Conservation (phyloP, 306 rosid species). For the Cicer pinnatifidum region DNA sequence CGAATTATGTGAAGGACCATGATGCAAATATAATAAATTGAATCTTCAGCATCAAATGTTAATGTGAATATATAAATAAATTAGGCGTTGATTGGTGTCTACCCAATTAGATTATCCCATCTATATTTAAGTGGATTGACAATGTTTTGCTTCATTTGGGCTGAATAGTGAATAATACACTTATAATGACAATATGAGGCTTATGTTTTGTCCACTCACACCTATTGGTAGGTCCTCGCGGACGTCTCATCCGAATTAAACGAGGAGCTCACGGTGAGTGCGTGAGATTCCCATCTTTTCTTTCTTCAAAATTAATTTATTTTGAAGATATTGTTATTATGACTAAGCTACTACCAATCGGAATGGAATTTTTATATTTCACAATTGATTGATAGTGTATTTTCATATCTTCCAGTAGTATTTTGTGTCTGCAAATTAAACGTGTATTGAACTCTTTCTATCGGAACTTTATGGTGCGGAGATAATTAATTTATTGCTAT, state of each 20-base stretch:
- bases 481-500: not conserved
- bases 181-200: slow-evolving; percentile 37
- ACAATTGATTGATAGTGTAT: not conserved
- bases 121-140: slow-evolving; percentile 26
- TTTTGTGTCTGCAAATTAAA: slow-evolving; percentile 24
- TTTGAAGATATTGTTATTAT: slow-evolving; percentile 18
- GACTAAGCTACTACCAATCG: slow-evolving; percentile 15
- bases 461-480: too few species aligned
- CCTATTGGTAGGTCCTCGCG: slow-evolving; percentile 48
- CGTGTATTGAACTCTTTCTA: too few species aligned
- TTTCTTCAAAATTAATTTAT: slow-evolving; percentile 14
- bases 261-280: slow-evolving; percentile 49
- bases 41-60: slow-evolving; percentile 32
- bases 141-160: slow-evolving; percentile 38
- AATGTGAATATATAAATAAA: slow-evolving; percentile 1
- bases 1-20: not conserved
- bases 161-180: slow-evolving; percentile 2
- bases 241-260: slow-evolving; percentile 42
- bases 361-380: not conserved
- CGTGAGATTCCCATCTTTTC: slow-evolving; percentile 40
- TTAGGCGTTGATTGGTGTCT: not conserved
- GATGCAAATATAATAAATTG: not conserved
- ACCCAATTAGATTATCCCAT: not conserved
- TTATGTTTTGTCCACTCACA: slow-evolving; percentile 49
- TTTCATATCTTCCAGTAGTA: not conserved